Evolutionary conservation across 1,139 yeast species (phyloP).

Genomic region (Candida pseudocylindracea): DNA sequence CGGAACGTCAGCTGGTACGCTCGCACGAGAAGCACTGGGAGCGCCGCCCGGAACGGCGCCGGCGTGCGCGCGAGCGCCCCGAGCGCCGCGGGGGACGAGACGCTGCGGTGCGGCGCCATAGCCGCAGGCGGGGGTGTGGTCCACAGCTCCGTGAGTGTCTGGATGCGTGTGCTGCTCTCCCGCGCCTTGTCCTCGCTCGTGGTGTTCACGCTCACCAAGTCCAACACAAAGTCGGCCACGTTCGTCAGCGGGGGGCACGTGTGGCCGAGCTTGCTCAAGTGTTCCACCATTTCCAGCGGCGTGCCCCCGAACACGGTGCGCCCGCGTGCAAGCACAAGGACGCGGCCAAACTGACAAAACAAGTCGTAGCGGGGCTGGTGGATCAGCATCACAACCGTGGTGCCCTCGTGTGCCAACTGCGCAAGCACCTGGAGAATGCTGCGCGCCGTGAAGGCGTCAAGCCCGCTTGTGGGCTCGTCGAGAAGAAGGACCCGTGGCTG

Average conservation of each 20-base stretch:
- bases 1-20: slow-evolving; percentile 19
- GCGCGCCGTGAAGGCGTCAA: slow-evolving; percentile 62
- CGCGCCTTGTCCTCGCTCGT: slow-evolving; percentile 11
- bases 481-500: slow-evolving; percentile 49
- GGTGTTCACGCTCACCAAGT: slow-evolving; percentile 31
- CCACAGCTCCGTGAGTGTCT: too few species aligned
- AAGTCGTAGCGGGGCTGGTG: slow-evolving; percentile 67
- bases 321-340: slow-evolving; percentile 50
- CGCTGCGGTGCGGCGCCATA: slow-evolving; percentile 12
- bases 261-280: slow-evolving; percentile 21
- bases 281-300: slow-evolving; percentile 16
- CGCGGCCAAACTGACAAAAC: slow-evolving; percentile 38
- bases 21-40: slow-evolving; percentile 12
- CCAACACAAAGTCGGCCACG: slow-evolving; percentile 58
- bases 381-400: slow-evolving; percentile 58
- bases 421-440: slow-evolving; percentile 42
- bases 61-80: slow-evolving; percentile 5
- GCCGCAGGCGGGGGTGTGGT: slow-evolving; percentile 9
- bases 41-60: slow-evolving; percentile 8
- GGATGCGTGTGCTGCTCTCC: slow-evolving; percentile 8
- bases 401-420: slow-evolving; percentile 33
- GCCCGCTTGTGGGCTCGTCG: slow-evolving; percentile 82
- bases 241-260: slow-evolving; percentile 37
- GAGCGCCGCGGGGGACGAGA: too few species aligned
- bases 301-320: slow-evolving; percentile 40